phyloP scores from a whole-genome alignment of 1,139 yeast genomes.

The Arxiozyma heterogenica region DNA sequence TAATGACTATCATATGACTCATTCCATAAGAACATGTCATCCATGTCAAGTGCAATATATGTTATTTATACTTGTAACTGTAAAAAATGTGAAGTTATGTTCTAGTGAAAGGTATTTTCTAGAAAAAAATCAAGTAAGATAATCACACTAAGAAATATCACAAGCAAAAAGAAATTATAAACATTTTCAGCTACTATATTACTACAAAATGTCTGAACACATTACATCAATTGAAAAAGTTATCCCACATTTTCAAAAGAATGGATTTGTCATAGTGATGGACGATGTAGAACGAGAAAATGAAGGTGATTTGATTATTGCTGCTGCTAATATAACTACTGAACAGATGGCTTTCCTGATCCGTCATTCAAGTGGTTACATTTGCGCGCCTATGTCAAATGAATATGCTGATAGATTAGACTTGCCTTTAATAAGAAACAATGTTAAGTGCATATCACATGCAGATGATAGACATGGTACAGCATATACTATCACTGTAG shows the following conservation, averaged over 20 bases:
- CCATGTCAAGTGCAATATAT: too few species aligned
- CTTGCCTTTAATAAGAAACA: constrained; percentile 67
- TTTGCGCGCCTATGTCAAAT: constrained; percentile 80
- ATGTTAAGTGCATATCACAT: constrained; percentile 23
- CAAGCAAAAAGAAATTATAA: background rate
- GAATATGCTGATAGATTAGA: constrained; percentile 71
- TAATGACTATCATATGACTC: too few species aligned
- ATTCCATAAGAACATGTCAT: too few species aligned
- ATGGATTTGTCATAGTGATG: constrained; percentile 87
- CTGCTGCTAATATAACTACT: constrained; percentile 73
- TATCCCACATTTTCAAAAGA: constrained; percentile 68
- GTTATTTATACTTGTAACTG: too few species aligned
- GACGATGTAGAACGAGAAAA: constrained; percentile 95
- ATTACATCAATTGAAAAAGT: constrained; percentile 66
- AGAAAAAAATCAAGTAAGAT: too few species aligned
- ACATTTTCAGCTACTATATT: background rate
- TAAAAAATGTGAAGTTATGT: too few species aligned
- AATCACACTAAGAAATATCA: too few species aligned
- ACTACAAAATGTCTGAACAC: background rate
- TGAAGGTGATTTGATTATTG: constrained; percentile 92
- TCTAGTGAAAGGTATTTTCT: too few species aligned
- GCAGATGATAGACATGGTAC: constrained; percentile 82
- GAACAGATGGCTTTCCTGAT: constrained; percentile 93
- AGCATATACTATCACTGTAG: constrained; percentile 91
- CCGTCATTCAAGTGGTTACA: constrained; percentile 81